Percentiles rank a stretch among this genome's conserved stretches.
Evolutionary conservation across 208 protist species (phyloP).

Genomic region (Crithidia fasciculata): DNA sequence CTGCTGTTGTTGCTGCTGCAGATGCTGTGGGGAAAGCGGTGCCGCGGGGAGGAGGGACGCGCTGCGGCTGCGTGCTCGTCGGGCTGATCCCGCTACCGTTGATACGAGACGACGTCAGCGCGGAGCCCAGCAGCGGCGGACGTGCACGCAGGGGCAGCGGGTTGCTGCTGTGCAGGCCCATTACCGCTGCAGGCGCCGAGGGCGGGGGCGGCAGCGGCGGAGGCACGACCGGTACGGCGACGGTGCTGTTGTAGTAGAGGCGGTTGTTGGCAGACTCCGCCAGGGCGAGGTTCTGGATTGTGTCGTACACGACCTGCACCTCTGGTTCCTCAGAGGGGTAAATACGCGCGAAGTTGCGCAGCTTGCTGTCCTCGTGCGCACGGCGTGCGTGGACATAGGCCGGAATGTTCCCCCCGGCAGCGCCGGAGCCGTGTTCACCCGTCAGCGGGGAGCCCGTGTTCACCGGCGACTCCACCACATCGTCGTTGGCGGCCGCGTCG

Average conservation of each 20-base stretch:
- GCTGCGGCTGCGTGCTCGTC: slow-evolving; percentile 3
- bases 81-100: slow-evolving; percentile 17
- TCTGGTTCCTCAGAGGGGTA: slow-evolving; percentile 74
- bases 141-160: slow-evolving; percentile 12
- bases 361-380: slow-evolving; percentile 73
- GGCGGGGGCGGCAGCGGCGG: not conserved
- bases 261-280: slow-evolving; percentile 45
- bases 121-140: slow-evolving; percentile 25
- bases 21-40: not conserved
- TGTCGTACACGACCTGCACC: slow-evolving; percentile 75
- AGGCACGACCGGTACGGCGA: slow-evolving; percentile 26
- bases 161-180: slow-evolving; percentile 17
- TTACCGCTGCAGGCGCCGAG: not conserved
- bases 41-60: slow-evolving; percentile 9
- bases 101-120: slow-evolving; percentile 26
- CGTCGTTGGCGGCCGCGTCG: not conserved
- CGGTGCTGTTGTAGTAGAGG: slow-evolving; percentile 42
- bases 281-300: slow-evolving; percentile 50
- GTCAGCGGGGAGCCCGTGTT: not conserved
- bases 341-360: slow-evolving; percentile 81
- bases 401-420: slow-evolving; percentile 17
- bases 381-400: slow-evolving; percentile 33
- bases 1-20: not conserved
- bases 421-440: not conserved
- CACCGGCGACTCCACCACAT: not conserved